Conservation (phyloP, 352 stramenopile species). For the Paralagenidium karlingii region DNA sequence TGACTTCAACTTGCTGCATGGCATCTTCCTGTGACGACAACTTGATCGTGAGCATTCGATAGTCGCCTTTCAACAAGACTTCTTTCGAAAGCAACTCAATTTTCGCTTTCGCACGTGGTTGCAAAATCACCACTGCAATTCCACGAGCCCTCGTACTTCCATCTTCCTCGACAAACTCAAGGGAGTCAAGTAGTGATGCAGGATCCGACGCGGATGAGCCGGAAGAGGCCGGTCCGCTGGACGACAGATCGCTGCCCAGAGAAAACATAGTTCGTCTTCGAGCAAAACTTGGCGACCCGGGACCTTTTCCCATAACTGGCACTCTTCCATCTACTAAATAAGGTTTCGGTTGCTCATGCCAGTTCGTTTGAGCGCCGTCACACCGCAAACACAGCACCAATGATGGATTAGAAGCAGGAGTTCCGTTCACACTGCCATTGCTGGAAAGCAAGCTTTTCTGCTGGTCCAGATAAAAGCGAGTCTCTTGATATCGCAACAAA, state of each 20-base stretch:
- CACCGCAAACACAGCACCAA: constrained; percentile 49
- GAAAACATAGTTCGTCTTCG: constrained; percentile 73
- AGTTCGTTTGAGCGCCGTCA: constrained; percentile 16
- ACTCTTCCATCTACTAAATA: constrained; percentile 48
- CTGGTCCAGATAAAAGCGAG: constrained; percentile 36
- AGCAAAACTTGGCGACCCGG: constrained; percentile 72
- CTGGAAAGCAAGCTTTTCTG: constrained; percentile 4
- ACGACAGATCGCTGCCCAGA: constrained; percentile 12
- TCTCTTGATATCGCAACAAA: constrained; percentile 46
- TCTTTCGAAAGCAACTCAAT: constrained; percentile 40
- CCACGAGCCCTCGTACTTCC: constrained; percentile 17
- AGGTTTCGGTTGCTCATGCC: constrained; percentile 20
- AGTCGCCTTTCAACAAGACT: constrained; percentile 47
- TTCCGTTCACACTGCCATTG: constrained; percentile 5
- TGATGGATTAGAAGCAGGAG: neutral
- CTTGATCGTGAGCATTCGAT: constrained; percentile 43
- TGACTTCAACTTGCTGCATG: constrained; percentile 36
- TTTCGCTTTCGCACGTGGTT: constrained; percentile 50
- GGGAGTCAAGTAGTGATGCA: constrained; percentile 1
- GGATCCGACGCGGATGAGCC: too few relatives aligned
- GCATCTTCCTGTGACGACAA: constrained; percentile 55
- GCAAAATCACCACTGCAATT: constrained; percentile 44
- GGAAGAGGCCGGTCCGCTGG: too few relatives aligned
- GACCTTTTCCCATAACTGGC: constrained; percentile 73
- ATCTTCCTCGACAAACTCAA: constrained; percentile 25